Evolutionary conservation across 2,329 filamentous ascomycete species (phyloP), one percentile per base, ranked within the genome.

Genomic region (Talaromyces sp.): DNA sequence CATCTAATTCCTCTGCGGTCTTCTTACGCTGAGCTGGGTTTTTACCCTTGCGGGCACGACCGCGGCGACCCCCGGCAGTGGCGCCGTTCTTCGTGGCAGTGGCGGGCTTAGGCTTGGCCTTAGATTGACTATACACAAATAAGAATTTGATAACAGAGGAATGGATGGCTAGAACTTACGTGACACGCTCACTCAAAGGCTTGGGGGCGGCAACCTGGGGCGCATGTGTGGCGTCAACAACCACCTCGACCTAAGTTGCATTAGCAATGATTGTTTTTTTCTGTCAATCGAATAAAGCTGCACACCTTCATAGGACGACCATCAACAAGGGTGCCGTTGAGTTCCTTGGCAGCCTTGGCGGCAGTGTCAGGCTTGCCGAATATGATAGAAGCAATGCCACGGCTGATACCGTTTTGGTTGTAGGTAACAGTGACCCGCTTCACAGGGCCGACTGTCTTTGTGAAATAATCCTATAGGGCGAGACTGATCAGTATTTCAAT

Each of bases 1-100:
- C 92, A 75, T 99, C 95, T 27, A 99, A 86, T 80, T 99, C 93
- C 74, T 96, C 93, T 1, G 89, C 87, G 0, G 92, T 96, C 89
- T 98, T 98, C 77, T 86, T 96, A 82, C 70, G 87, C 79, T 67
- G 89, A 82, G 69, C 89, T 65, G 83, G 80, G 70, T 80, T 88
- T 67, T 87, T 86, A 58, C 77, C 80, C 64, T 81, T 80, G 60
- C 82, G 80, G 62, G 78, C 79, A 51, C 77, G 80, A 64, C 78
- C 80, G 58, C 79, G 80, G 68, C 76, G 66, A 67, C 73, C 65
- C 56, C 76, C 75, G 67, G 80, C 82, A 53, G 79, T 76, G 60
- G 84, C 84, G 65, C 86, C 81, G 19, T 50, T 61, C 81, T 93
- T 96, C 64, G 86, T 82, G 32, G 83, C 82, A 38, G 89, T 90